Conservation (phyloP, 176 grass and related monocot genomes). For the Carex parvula region DNA sequence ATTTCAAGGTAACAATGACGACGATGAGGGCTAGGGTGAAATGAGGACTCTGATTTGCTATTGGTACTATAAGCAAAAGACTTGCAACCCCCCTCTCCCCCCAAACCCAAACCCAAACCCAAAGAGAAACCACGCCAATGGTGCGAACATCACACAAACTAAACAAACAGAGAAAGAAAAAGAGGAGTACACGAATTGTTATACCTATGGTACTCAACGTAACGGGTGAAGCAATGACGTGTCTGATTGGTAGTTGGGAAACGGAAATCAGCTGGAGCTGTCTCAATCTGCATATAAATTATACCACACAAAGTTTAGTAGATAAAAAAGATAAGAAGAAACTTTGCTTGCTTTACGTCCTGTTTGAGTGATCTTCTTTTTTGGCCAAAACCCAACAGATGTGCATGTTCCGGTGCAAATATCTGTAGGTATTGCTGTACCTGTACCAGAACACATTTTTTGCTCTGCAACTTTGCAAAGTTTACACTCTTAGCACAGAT, state of each 20-base stretch:
- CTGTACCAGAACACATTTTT: too few relatives aligned
- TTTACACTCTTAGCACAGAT: background rate
- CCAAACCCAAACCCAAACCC: background rate
- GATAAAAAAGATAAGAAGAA: background rate
- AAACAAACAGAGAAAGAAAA: background rate
- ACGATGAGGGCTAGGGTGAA: background rate
- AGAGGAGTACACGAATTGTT: background rate
- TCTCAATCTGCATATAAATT: conserved; percentile 56
- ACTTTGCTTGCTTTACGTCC: conserved; percentile 4
- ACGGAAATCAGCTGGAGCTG: conserved; percentile 79
- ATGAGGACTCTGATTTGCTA: background rate
- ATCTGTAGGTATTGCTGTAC: background rate
- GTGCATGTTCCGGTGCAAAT: background rate
- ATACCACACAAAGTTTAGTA: conserved; percentile 14
- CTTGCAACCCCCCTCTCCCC: background rate
- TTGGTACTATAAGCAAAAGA: background rate
- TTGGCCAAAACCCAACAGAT: background rate
- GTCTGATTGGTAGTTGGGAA: conserved; percentile 91
- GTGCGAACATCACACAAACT: background rate
- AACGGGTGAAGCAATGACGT: conserved; percentile 84
- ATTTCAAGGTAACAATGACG: background rate
- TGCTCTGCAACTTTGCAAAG: background rate
- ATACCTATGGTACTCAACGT: conserved; percentile 90
- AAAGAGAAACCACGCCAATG: background rate
- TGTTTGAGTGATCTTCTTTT: background rate